phyloP scores from a whole-genome alignment of 805 yeast species.

The Metschnikowia corniflorae region DNA sequence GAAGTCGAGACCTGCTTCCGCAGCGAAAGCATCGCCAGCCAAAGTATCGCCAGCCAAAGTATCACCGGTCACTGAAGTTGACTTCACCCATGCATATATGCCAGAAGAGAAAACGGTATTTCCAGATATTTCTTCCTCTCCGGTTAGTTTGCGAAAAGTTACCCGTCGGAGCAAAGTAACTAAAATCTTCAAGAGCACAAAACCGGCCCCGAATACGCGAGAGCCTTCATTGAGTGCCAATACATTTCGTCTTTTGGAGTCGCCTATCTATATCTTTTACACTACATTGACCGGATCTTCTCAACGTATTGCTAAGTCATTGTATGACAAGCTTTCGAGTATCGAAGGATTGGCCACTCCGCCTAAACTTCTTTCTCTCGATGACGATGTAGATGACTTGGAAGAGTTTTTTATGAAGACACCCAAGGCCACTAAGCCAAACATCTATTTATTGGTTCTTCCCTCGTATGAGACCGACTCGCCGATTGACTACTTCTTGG shows the following conservation, averaged over 20 bases:
- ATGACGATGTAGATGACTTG: slow-evolving; percentile 76
- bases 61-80: slow-evolving; percentile 40
- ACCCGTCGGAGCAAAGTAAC: slow-evolving; percentile 31
- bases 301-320: slow-evolving; percentile 57
- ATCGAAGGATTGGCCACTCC: slow-evolving; percentile 24
- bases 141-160: slow-evolving; percentile 7
- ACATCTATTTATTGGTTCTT: slow-evolving; percentile 66
- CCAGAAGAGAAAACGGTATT: slow-evolving; percentile 22
- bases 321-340: slow-evolving; percentile 39
- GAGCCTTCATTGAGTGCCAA: slow-evolving; percentile 39
- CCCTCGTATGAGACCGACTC: slow-evolving; percentile 94
- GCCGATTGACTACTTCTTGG: slow-evolving; percentile 84
- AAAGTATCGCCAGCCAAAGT: slow-evolving; percentile 13
- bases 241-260: slow-evolving; percentile 41
- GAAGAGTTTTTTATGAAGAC: slow-evolving; percentile 75
- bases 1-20: too few relatives aligned
- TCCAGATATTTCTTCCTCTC: slow-evolving; percentile 8
- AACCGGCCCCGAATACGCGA: slow-evolving; percentile 21
- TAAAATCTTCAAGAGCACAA: slow-evolving; percentile 40
- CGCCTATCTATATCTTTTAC: slow-evolving; percentile 68
- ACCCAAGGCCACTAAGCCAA: slow-evolving; percentile 43
- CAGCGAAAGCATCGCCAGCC: neutral
- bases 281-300: slow-evolving; percentile 86
- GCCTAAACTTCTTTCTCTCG: slow-evolving; percentile 64
- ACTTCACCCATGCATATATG: slow-evolving; percentile 37